phyloP scores from a whole-genome alignment of 768 basidiomycete genomes.

The Suillus tomentosus region DNA sequence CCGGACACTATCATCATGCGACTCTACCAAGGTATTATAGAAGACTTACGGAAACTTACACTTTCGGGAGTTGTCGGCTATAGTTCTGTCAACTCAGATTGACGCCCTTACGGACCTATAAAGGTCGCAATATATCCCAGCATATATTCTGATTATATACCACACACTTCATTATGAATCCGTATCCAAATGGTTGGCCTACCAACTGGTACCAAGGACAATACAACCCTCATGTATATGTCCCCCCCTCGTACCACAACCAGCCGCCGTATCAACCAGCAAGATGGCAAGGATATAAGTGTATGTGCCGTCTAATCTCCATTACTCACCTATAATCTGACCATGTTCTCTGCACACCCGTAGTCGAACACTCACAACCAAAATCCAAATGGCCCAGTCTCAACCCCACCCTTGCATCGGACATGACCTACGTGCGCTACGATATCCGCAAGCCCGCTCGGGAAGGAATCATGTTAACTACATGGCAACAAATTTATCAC shows the following conservation, averaged over 20 bases:
- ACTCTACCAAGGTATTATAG: background rate
- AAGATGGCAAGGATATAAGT: slow-evolving; percentile 16
- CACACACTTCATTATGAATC: slow-evolving; percentile 23
- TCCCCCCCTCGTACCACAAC: slow-evolving; percentile 22
- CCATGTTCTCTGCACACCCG: background rate
- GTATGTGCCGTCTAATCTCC: slow-evolving; percentile 15
- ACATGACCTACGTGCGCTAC: slow-evolving; percentile 50
- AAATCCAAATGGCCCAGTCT: slow-evolving; percentile 47
- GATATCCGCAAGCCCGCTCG: slow-evolving; percentile 48
- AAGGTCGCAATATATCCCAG: slow-evolving; percentile 11
- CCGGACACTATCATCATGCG: background rate
- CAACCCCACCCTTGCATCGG: slow-evolving; percentile 54
- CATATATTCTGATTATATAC: background rate
- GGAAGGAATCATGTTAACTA: slow-evolving; percentile 43
- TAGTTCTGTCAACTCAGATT: background rate
- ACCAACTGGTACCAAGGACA: slow-evolving; percentile 24
- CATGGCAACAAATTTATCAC: slow-evolving; percentile 41
- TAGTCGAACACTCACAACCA: slow-evolving; percentile 30
- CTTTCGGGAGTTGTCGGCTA: background rate
- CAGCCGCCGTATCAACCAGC: slow-evolving; percentile 14
- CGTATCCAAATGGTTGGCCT: slow-evolving; percentile 22
- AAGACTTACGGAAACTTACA: background rate
- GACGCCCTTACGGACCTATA: slow-evolving; percentile 11
- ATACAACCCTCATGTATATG: slow-evolving; percentile 34
- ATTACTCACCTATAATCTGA: background rate